These are phyloP conservation scores for Lactifluus hygrophoroides DNA, from an alignment of 768 basidiomycete species.

Conservation along the genomic window DNA sequence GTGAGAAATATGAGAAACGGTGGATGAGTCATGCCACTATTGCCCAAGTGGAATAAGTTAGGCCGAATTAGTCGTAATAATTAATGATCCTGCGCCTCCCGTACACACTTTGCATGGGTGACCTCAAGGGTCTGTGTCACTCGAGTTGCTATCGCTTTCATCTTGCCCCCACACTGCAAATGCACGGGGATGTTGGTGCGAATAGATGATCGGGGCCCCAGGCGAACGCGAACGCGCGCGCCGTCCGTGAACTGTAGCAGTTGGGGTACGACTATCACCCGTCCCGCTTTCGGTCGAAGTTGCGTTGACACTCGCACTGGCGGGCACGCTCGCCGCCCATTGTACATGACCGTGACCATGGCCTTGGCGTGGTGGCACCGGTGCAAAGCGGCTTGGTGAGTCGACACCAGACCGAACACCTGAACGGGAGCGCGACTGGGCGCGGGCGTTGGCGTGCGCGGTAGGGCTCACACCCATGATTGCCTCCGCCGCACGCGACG, in stretches of 20 bases:
- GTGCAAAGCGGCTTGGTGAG: slow-evolving; percentile 15
- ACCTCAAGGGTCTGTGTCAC: slow-evolving; percentile 49
- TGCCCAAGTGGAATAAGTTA: neutral
- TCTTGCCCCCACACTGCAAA: slow-evolving; percentile 88
- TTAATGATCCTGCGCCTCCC: no score
- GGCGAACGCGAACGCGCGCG: slow-evolving; percentile 23
- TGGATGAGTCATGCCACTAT: neutral
- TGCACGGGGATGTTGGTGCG: slow-evolving; percentile 36
- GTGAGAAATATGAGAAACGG: no score
- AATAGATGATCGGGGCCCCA: slow-evolving; percentile 23
- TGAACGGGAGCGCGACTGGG: slow-evolving; percentile 7
- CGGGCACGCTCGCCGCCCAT: neutral
- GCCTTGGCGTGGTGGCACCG: neutral
- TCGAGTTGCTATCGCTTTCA: slow-evolving; percentile 79
- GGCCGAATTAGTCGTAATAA: no score
- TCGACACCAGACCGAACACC: slow-evolving; percentile 20
- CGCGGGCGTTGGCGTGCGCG: slow-evolving; percentile 4
- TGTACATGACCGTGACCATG: slow-evolving; percentile 15
- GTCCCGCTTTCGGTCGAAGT: neutral
- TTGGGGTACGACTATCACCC: slow-evolving; percentile 13
- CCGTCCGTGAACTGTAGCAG: slow-evolving; percentile 17
- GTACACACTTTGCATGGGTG: no score
- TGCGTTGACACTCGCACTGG: neutral
- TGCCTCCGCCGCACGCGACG: slow-evolving; percentile 18
- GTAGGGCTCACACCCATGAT: slow-evolving; percentile 13